Base-by-base conservation (phyloP, 106 monocot species). In the Platanthera guangdongensis region DNA sequence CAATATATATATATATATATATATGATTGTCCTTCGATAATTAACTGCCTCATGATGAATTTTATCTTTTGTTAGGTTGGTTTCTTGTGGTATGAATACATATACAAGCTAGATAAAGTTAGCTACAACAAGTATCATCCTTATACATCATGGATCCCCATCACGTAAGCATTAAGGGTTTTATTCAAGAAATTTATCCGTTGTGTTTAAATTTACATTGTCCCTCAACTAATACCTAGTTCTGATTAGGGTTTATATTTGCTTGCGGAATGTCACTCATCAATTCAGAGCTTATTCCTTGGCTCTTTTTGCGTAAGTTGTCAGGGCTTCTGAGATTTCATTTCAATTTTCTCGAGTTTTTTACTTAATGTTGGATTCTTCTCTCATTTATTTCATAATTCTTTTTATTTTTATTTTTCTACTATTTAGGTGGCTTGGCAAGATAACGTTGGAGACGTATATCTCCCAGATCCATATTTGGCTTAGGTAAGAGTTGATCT, bases 71-170 rank as follows among this genome's bases (percentile, higher is more conserved):
- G 78, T 48, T 63, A 96, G 95, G 93, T 81, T 85, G 93, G 90
- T 57, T 96, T 86, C 81, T 75, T 87, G 28, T 96, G 95, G 95
- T 96, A 90, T 47, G 93, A 96, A 47, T 96, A 90, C 74, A 93
- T 96, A 51, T 96, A 96, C 88, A 96, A 90, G 85, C 82, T 96
- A 76, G 95, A 96, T 82, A 96, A 93, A 78, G 15, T 88, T 81
- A 81, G 87, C 32, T 96, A 96, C 80, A 96, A 96, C 67, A 96
- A 87, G 63, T 82, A 83, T 32, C 95, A 96, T 84, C 95, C 95
- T 30, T 96, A 96, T 76, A 96, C 95, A 67, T 96, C 95, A 28
- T 96, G 95, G 95, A 96, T 96, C 54, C 95, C 95, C 46, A 96
- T 93, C 54, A 93, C 90, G 93, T 96, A 52, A n/a, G 87, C 75